Percentiles rank a stretch among this genome's conserved stretches.
phyloP scores from a whole-genome alignment of 2,329 filamentous ascomycete genomes.

The Diaporthe sp. region DNA sequence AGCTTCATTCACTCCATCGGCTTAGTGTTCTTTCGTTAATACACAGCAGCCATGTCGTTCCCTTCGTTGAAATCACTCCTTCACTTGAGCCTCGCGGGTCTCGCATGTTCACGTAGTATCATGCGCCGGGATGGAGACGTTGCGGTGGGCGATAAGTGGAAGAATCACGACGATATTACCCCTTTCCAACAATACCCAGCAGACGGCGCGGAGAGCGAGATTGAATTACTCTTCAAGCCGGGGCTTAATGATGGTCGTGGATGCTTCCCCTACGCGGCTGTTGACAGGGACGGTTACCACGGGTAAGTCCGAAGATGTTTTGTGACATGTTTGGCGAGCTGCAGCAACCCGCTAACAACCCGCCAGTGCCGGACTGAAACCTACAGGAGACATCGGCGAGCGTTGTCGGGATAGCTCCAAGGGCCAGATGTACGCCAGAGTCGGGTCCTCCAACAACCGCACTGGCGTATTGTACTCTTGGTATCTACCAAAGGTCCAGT shows the following conservation, averaged over 20 bases:
- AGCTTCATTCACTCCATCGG: background rate
- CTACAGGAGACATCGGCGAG: constrained; percentile 5
- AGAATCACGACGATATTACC: constrained; percentile 11
- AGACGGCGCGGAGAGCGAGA: background rate
- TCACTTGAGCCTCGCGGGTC: background rate
- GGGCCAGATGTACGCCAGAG: background rate
- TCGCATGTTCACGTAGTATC: background rate
- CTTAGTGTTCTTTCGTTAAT: background rate
- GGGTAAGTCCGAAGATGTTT: background rate
- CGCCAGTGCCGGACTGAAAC: background rate
- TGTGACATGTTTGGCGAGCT: background rate
- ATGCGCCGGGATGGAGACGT: background rate
- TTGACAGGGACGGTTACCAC: background rate
- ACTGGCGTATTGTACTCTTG: background rate
- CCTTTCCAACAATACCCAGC: background rate
- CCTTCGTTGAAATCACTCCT: background rate
- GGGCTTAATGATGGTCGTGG: constrained; percentile 14
- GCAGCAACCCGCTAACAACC: background rate
- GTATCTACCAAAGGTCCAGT: constrained; percentile 6
- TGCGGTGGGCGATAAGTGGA: constrained; percentile 9
- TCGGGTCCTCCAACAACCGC: background rate
- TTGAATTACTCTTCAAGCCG: background rate
- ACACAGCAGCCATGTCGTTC: background rate
- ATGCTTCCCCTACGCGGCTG: background rate
- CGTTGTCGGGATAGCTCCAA: constrained; percentile 4